These are phyloP conservation scores for Dentipellis sp. DNA, from an alignment of 768 basidiomycete species.

Conservation along the genomic window DNA sequence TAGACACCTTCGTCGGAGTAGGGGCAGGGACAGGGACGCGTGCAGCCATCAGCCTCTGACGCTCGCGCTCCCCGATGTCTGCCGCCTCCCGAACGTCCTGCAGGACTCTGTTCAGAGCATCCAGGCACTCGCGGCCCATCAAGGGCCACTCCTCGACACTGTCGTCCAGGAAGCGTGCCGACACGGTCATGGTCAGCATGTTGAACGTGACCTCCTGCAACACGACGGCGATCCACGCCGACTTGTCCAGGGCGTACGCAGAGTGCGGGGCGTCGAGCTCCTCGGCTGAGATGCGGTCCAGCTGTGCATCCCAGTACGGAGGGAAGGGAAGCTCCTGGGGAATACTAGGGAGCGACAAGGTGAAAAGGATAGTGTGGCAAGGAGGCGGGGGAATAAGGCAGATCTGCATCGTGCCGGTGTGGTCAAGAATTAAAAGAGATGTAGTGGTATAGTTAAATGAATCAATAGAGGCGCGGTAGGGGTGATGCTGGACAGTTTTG, in stretches of 20 bases:
- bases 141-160: conserved; percentile 39
- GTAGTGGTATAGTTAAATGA: neutral
- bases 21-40: conserved; percentile 5
- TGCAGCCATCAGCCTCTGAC: conserved; percentile 12
- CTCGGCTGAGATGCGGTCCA: conserved; percentile 40
- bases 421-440: neutral
- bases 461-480: too few relatives aligned
- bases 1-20: conserved; percentile 26
- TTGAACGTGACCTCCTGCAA: conserved; percentile 58
- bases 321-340: conserved; percentile 36
- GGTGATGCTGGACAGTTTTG: too few relatives aligned
- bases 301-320: conserved; percentile 42
- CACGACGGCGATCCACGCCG: conserved; percentile 46
- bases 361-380: conserved; percentile 50
- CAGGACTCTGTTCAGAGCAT: conserved; percentile 40
- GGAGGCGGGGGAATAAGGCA: conserved; percentile 36
- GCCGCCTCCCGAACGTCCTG: conserved; percentile 43
- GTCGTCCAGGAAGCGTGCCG: conserved; percentile 53
- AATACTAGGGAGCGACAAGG: conserved; percentile 38
- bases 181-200: conserved; percentile 34
- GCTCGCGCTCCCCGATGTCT: conserved; percentile 29
- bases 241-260: conserved; percentile 52
- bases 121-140: conserved; percentile 28
- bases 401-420: conserved; percentile 40
- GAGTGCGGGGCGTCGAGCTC: conserved; percentile 43